Conservation (phyloP, 495 filamentous ascomycete genomes). For the Lasiosphaeris hirsuta region DNA sequence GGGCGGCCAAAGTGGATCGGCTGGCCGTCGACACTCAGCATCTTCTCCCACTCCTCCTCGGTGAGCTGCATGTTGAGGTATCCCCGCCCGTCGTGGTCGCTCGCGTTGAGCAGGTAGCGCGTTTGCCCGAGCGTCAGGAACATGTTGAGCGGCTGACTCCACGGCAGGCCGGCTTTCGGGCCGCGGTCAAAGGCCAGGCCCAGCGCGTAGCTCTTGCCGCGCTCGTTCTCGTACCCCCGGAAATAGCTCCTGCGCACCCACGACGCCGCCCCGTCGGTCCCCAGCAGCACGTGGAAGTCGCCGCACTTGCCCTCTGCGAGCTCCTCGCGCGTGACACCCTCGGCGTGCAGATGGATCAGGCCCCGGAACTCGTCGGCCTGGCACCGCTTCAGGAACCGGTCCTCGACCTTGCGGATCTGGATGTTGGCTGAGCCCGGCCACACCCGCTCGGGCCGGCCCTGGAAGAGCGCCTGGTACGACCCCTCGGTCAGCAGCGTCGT, state of each 20-base stretch:
- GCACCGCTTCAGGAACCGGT: slow-evolving; percentile 34
- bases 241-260: slow-evolving; percentile 36
- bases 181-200: slow-evolving; percentile 38
- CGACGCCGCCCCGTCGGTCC: slow-evolving; percentile 35
- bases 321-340: slow-evolving; percentile 31
- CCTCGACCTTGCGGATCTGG: slow-evolving; percentile 41
- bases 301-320: slow-evolving; percentile 32
- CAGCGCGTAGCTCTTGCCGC: slow-evolving; percentile 35
- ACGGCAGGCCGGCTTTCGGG: slow-evolving; percentile 28
- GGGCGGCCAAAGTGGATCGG: slow-evolving; percentile 38
- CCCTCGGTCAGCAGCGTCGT: slow-evolving; percentile 28
- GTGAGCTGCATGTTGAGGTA: slow-evolving; percentile 43
- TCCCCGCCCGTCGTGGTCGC: slow-evolving; percentile 34
- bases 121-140: slow-evolving; percentile 40
- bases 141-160: slow-evolving; percentile 40
- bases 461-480: slow-evolving; percentile 29
- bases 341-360: slow-evolving; percentile 33
- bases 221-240: slow-evolving; percentile 39
- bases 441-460: slow-evolving; percentile 28
- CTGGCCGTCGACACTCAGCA: slow-evolving; percentile 33
- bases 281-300: slow-evolving; percentile 38
- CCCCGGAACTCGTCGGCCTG: slow-evolving; percentile 32
- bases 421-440: slow-evolving; percentile 37
- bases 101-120: slow-evolving; percentile 38
- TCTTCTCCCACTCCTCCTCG: slow-evolving; percentile 39